Base-by-base conservation (phyloP, 2,329 filamentous ascomycete genomes). In the Fusarium falciforme region DNA sequence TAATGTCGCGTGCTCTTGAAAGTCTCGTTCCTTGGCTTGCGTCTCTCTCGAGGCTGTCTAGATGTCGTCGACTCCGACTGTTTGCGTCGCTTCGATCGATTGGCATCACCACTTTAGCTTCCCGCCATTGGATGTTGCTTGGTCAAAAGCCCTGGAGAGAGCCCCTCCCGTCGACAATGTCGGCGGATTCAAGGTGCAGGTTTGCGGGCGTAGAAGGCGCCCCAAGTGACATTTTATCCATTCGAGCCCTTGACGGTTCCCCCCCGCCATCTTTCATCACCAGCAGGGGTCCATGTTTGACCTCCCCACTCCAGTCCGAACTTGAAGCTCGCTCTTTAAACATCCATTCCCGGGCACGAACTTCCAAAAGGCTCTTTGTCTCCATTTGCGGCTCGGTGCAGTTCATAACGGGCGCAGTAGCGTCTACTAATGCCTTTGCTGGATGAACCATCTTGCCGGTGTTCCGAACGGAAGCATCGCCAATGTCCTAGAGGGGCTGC, bases 141-240 rank as follows among this genome's bases (percentile, higher is more conserved):
- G 27, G 27, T 27, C 27, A 27, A 27, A 27, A 27, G 27, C 27
- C 20, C 40, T 20, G 40, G 40, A 44, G 20, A 6, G 7, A 47
- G 11, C 10, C 27, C 47, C 27, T n/a, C 47, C 27, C 27, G 22
- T 64, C 65, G 73, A 73, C 69, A 71, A 71, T 68, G 69, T 74
- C 55, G 66, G 71, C 64, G 66, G 71, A 68, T 67, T 70, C 63
- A 58, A 71, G 71, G 62, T 77, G 75, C 75, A 77, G 73, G 64
- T 71, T 64, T 77, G 75, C 75, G 75, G 75, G 75, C 75, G 75
- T 76, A 70, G 61, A 42, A 22, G 38, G 40, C 52, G 64, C 61
- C 61, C 47, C 64, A 64, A 75, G 60, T 70, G 65, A 70, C 71
- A 74, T 69, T 65, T 67, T 72, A 44, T 66, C 25, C 31, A 22